These are phyloP conservation scores for Wickerhamomyces sydowiorum DNA, from an alignment of 805 yeast species.

Conservation along the genomic window DNA sequence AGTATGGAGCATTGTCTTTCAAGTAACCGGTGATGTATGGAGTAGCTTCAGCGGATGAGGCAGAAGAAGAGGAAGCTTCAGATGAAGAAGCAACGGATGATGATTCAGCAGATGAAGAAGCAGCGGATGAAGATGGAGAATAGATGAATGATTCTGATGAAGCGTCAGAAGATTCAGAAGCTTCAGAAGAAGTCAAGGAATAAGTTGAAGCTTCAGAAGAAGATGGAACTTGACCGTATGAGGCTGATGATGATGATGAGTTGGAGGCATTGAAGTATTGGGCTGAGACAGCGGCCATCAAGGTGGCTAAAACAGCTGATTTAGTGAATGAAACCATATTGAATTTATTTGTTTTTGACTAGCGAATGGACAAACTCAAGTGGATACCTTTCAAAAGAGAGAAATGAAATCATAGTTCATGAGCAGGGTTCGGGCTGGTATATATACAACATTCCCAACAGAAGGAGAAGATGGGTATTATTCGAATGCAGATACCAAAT, in stretches of 20 bases:
- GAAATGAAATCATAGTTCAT: not conserved
- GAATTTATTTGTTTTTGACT: not conserved
- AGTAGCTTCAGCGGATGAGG: not conserved
- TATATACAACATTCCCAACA: not conserved
- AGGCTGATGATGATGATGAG: slow-evolving; percentile 6
- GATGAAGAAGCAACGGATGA: not conserved
- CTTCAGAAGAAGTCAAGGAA: not conserved
- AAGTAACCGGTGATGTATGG: not conserved
- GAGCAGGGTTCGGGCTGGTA: not conserved
- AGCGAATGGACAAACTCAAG: not conserved
- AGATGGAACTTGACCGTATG: not conserved
- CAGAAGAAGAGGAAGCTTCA: not conserved
- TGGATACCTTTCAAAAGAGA: not conserved
- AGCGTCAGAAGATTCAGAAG: slow-evolving; percentile 1
- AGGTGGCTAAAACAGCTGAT: slow-evolving; percentile 5
- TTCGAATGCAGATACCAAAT: too few species aligned
- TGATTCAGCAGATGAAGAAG: not conserved
- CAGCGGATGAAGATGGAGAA: not conserved
- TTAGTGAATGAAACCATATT: slow-evolving; percentile 12
- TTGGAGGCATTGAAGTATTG: slow-evolving; percentile 5
- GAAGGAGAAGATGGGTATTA: too few species aligned
- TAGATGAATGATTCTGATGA: not conserved
- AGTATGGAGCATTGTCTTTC: too few species aligned
- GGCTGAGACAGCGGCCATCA: slow-evolving; percentile 10
- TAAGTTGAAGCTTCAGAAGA: not conserved